A percentile compares a stretch with the other conserved stretches of the same genome.
These are phyloP conservation scores for Leucaena leucocephala DNA, from an alignment of 306 rosid genomes.

Conservation along the genomic window DNA sequence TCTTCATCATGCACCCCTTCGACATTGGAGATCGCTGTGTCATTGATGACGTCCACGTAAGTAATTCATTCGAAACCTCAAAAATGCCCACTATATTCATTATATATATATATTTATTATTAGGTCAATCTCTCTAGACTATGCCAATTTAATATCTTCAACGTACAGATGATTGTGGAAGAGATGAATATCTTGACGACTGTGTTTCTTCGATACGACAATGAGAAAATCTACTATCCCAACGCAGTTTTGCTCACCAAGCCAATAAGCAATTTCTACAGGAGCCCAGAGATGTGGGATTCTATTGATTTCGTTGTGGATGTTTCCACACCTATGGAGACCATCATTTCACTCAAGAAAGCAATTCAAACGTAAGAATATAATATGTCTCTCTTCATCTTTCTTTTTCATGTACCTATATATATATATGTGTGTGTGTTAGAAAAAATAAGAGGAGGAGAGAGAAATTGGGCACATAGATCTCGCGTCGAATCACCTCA, in stretches of 20 bases:
- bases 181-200: slow-evolving; percentile 65
- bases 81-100: no score
- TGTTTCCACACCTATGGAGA: slow-evolving; percentile 50
- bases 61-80: neutral
- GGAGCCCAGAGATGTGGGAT: slow-evolving; percentile 62
- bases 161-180: slow-evolving; percentile 55
- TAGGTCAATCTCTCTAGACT: no score
- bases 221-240: slow-evolving; percentile 60
- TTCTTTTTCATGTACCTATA: neutral
- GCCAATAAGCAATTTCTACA: slow-evolving; percentile 62
- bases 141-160: neutral
- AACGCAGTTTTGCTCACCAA: slow-evolving; percentile 51
- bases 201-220: slow-evolving; percentile 61
- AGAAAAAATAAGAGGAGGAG: no score
- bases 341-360: slow-evolving; percentile 55
- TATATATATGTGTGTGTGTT: no score
- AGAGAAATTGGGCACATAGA: no score
- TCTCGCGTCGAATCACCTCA: no score
- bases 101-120: no score
- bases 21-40: slow-evolving; percentile 63
- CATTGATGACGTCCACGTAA: slow-evolving; percentile 52
- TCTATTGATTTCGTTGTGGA: slow-evolving; percentile 50
- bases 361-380: slow-evolving; percentile 52
- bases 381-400: neutral
- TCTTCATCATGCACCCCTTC: slow-evolving; percentile 64